Evolutionary conservation across 1,139 yeast genomes (phyloP).

Genomic region (Candida sanyaensis): DNA sequence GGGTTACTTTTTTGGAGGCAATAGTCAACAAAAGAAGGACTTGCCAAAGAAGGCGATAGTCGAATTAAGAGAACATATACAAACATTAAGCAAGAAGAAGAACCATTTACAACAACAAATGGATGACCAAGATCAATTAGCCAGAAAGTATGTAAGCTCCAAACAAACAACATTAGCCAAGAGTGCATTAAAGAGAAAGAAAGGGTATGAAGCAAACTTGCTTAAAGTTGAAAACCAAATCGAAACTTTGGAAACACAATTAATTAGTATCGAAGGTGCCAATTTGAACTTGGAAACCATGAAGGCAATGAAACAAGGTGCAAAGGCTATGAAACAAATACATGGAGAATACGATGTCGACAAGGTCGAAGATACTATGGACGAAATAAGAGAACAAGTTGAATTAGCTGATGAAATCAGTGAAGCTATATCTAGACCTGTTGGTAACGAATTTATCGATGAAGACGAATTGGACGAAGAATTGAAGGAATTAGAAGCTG

Average conservation of each 20-base stretch:
- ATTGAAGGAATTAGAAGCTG: slow-evolving; percentile 84
- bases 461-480: slow-evolving; percentile 91
- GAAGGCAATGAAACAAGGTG: slow-evolving; percentile 99
- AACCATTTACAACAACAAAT: slow-evolving; percentile 81
- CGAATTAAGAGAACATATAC: slow-evolving; percentile 84
- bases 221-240: slow-evolving; percentile 84
- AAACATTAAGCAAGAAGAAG: slow-evolving; percentile 82
- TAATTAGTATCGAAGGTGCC: slow-evolving; percentile 90
- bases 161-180: slow-evolving; percentile 71
- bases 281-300: slow-evolving; percentile 95
- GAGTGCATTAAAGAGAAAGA: slow-evolving; percentile 86
- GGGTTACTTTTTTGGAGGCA: slow-evolving; percentile 76
- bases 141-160: slow-evolving; percentile 68
- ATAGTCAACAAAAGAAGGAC: slow-evolving; percentile 70
- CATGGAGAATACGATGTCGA: slow-evolving; percentile 95
- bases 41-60: slow-evolving; percentile 92
- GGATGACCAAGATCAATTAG: slow-evolving; percentile 76
- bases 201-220: slow-evolving; percentile 74
- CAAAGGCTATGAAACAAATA: slow-evolving; percentile 93
- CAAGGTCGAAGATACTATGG: slow-evolving; percentile 98
- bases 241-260: slow-evolving; percentile 85
- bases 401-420: slow-evolving; percentile 94
- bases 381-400: slow-evolving; percentile 94
- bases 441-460: slow-evolving; percentile 73
- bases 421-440: slow-evolving; percentile 92